phyloP scores from a whole-genome alignment of 768 basidiomycete genomes.

The Rubroboletus satanas region DNA sequence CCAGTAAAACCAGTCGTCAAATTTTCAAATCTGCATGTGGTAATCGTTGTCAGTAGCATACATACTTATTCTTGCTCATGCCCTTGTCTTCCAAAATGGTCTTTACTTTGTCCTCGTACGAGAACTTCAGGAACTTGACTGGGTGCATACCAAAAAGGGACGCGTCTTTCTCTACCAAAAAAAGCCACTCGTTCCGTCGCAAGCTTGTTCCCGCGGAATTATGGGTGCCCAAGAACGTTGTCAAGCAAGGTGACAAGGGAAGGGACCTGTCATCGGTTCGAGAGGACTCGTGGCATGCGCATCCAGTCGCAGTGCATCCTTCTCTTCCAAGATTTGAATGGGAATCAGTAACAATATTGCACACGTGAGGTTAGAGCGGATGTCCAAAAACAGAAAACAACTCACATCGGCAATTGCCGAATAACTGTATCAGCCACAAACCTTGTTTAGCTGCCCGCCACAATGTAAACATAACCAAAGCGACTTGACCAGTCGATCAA shows the following conservation, averaged over 20 bases:
- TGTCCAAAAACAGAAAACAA: neutral
- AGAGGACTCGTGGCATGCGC: too few relatives aligned
- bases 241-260: neutral
- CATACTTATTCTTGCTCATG: neutral
- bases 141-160: neutral
- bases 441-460: constrained; percentile 40
- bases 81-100: neutral
- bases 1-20: neutral
- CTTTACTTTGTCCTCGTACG: neutral
- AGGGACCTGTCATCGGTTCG: too few relatives aligned
- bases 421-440: constrained; percentile 55
- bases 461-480: constrained; percentile 37
- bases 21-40: neutral
- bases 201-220: neutral
- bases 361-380: too few relatives aligned
- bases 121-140: too few relatives aligned
- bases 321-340: neutral
- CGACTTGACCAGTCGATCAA: constrained; percentile 11
- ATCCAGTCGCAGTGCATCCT: too few relatives aligned
- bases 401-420: constrained; percentile 32
- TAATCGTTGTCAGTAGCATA: neutral
- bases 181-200: neutral
- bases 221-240: neutral
- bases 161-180: neutral
- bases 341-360: neutral